Evolutionary conservation across 2,329 filamentous ascomycete species (phyloP).

Genomic region (Huntiella bhutanensis): DNA sequence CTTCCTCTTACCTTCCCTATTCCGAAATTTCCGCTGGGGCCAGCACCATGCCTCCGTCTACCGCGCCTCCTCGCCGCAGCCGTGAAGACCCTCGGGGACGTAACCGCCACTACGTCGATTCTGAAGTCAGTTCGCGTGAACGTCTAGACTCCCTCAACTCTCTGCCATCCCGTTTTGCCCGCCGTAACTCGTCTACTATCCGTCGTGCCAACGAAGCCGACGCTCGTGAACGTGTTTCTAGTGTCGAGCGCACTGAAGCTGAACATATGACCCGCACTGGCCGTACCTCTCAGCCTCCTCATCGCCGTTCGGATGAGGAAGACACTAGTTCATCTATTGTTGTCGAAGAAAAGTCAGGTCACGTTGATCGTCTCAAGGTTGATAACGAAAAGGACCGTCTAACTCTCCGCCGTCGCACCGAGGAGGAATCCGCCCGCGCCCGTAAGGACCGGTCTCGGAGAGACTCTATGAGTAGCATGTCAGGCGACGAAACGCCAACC

Average conservation of each 20-base stretch:
- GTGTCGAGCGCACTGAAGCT: conserved; percentile 28
- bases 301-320: conserved; percentile 9
- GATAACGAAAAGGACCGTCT: conserved; percentile 35
- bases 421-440: conserved; percentile 31
- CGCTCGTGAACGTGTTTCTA: conserved; percentile 28
- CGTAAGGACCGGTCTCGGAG: conserved; percentile 22
- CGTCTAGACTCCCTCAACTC: conserved; percentile 9
- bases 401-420: conserved; percentile 40
- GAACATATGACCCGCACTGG: conserved; percentile 8
- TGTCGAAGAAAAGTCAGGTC: conserved; percentile 27
- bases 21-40: conserved; percentile 3
- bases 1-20: conserved; percentile 2
- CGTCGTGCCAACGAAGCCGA: conserved; percentile 27
- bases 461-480: conserved; percentile 36
- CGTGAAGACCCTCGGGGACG: conserved; percentile 5
- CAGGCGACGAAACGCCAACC: conserved; percentile 33
- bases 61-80: conserved; percentile 5
- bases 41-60: conserved; percentile 2
- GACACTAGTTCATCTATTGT: conserved; percentile 19
- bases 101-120: conserved; percentile 6
- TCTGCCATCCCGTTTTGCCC: conserved; percentile 15
- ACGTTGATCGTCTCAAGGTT: conserved; percentile 28
- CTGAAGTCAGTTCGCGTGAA: conserved; percentile 2
- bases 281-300: conserved; percentile 8
- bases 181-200: conserved; percentile 27